Base-by-base conservation (phyloP, 768 basidiomycete species). In the Boletus vermiculosoides region DNA sequence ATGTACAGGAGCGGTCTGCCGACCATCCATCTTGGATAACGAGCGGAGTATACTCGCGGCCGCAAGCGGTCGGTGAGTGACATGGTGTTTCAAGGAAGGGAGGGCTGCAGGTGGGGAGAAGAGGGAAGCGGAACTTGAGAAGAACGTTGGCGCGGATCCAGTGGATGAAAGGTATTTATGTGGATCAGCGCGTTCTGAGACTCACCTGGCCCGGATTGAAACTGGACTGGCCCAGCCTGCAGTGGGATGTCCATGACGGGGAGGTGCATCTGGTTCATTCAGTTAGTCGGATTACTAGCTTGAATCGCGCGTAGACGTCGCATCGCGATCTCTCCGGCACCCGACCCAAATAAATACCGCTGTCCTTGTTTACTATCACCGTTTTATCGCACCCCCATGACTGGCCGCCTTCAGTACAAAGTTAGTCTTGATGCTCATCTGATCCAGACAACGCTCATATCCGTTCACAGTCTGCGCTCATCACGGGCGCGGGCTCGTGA, bases 401-500 rank as follows among this genome's bases (percentile, higher is more conserved):
- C 81, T 52, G 85, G 84, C 54, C 85, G 88, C 66, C 81, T 91
- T 65, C 79, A 82, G 67, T 66, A 88, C 75, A 89, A 83, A 76
- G 88, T 83, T 56, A 56, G 70, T 60, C 33, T 33, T 22, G 34
- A 45, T 8, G 15, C 23, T 39, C 33, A 28, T 28, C 33, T n/a
- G 31, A 30, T 12, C 9, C 18, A 36, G 37, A 54, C 11, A 15
- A 30, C 12, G 42, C 59, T 73, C n/a, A 71, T 40, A 50, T 62
- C 22, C 9, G 8, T 15, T 25, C 46, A 22, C 63, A 90, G 84
- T 85, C 83, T 54, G 89, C 88, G 42, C 77, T 96, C 62, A 77
- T 96, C 71, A 96, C 94, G 28, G 94, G 94, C 56, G 94, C 87
- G 45, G 94, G 87, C 68, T 89, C 88, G 92, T 94, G 68, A 77